Evolutionary conservation across 352 stramenopile genomes (phyloP), one percentile per base, ranked within the genome.

Genomic region (Phytophthora pisi): DNA sequence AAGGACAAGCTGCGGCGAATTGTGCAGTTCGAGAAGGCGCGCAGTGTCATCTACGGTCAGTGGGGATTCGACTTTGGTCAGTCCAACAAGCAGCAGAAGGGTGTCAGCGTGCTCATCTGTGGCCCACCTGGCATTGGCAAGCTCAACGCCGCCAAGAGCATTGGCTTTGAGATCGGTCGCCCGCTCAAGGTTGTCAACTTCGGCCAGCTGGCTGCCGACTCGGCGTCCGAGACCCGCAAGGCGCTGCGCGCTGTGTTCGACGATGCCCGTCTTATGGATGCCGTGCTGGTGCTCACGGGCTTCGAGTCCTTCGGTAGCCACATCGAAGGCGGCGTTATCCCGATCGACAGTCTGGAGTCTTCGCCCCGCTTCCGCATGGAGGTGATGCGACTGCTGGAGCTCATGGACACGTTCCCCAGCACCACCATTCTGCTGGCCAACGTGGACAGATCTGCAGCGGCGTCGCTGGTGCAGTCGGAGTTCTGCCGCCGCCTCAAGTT

Each of bases 301-400:
- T 96, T 97, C 49, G 90, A 97, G 72, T 87, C 88, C 30, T 94
- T 97, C 64, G 89, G 83, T 45, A 90, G 81, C 60, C 77, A 92
- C 55, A 70, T 92, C 31, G 87, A 93, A 68, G 65, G 74, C 24
- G 80, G 78, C 28, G 70, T 78, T 30, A 82, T 75, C n/a, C 62
- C 77, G 11, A 40, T 86, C 1, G 80, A 90, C 20, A 78, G 73
- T 18, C 81, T 91, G 57, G 86, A 95, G 51, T 66, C 73, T 2
- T 90, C 82, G 40, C 86, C 86, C 31, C 81, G 84, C 30, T 88
- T 93, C 68, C 81, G 79, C 20, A 78, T 93, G 68, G 87, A 95
- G 51, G 73, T 91, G 49, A 75, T 89, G 75, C 81, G 86, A 15
- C 65, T 95, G 47, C 74, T 97, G 40, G 85, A 92, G 42, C 71